Percentiles rank a stretch among this genome's conserved stretches.
Conservation (phyloP, 441 rosid genomes). For the Aquilaria agallochum region DNA sequence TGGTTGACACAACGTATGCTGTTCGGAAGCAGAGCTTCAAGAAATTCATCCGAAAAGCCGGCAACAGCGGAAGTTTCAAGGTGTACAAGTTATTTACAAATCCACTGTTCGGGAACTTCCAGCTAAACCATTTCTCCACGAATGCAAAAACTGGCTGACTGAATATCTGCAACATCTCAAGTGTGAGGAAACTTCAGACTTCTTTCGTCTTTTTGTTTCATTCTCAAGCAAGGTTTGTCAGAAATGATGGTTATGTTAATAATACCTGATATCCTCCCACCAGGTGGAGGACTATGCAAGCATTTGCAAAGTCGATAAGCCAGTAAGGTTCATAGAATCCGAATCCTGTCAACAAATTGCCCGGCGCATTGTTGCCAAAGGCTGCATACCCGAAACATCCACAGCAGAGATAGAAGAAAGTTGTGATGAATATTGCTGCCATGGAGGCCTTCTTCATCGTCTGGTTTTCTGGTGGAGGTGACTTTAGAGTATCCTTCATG, state of each 20-base stretch:
- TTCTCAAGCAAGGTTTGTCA: too few species aligned
- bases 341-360: slow-evolving; percentile 77
- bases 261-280: slow-evolving; percentile 84
- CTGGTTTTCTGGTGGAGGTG: slow-evolving; percentile 72
- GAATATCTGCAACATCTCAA: slow-evolving; percentile 35
- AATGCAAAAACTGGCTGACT: slow-evolving; percentile 67
- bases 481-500: slow-evolving; percentile 63
- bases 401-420: slow-evolving; percentile 72
- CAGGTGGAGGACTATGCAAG: slow-evolving; percentile 75
- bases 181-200: neutral
- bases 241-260: too few species aligned
- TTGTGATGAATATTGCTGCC: slow-evolving; percentile 40
- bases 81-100: slow-evolving; percentile 34
- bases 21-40: slow-evolving; percentile 57
- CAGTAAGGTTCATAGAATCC: slow-evolving; percentile 87
- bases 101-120: slow-evolving; percentile 39
- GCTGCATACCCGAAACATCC: slow-evolving; percentile 91
- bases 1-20: slow-evolving; percentile 50
- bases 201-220: too few species aligned
- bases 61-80: slow-evolving; percentile 33
- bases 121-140: slow-evolving; percentile 41
- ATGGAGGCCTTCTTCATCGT: slow-evolving; percentile 71
- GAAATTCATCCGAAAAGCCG: slow-evolving; percentile 32
- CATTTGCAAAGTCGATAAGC: slow-evolving; percentile 81
- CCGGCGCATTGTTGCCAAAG: slow-evolving; percentile 64